These are phyloP conservation scores for Penicillium goetzii DNA, from an alignment of 495 filamentous ascomycete genomes.

Conservation along the genomic window DNA sequence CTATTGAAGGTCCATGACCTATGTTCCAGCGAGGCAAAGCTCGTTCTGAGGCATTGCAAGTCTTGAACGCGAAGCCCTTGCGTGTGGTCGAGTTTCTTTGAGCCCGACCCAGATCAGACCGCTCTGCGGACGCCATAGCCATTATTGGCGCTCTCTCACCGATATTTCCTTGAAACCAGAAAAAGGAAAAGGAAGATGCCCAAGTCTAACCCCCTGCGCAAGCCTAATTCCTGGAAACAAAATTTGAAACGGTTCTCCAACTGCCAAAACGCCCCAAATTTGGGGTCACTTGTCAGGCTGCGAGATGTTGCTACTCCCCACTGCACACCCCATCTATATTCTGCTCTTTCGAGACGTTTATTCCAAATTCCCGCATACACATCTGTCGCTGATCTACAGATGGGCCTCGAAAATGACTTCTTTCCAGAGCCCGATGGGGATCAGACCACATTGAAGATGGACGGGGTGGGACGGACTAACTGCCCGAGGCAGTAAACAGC, in stretches of 20 bases:
- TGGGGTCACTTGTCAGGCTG: background rate
- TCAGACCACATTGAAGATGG: background rate
- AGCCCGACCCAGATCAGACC: constrained; percentile 4
- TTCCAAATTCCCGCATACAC: background rate
- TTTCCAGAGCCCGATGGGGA: background rate
- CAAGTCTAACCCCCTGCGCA: background rate
- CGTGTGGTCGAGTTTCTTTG: constrained; percentile 4
- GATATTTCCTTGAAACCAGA: background rate
- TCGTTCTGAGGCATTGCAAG: background rate
- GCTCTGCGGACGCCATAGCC: background rate
- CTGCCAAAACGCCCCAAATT: background rate
- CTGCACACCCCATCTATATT: background rate
- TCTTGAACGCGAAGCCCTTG: background rate
- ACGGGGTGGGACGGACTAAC: background rate
- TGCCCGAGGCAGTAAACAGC: background rate
- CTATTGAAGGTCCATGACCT: background rate
- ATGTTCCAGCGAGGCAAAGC: background rate
- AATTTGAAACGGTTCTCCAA: background rate
- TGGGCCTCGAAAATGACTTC: background rate
- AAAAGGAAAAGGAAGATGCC: background rate
- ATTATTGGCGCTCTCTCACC: background rate
- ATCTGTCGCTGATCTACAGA: background rate
- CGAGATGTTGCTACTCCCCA: background rate
- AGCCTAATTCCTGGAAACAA: background rate
- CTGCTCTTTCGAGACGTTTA: background rate